Conservation (phyloP, 2,329 filamentous ascomycete genomes). For the Nemania sp. region DNA sequence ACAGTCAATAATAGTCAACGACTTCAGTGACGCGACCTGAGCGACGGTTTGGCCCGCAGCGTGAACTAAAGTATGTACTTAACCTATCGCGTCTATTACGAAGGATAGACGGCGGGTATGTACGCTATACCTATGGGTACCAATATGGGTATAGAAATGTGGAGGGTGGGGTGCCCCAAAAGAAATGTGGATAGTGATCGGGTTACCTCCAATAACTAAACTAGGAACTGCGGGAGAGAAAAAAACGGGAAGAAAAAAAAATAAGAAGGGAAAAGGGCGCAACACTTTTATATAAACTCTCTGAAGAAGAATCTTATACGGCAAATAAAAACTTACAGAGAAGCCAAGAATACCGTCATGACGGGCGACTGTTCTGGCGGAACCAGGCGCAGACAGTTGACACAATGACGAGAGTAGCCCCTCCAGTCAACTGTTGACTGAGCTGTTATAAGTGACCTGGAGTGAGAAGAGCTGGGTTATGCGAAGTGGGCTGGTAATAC, state of each 20-base stretch:
- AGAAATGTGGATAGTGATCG: not conserved
- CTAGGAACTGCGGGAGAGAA: not conserved
- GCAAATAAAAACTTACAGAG: conserved; percentile 47
- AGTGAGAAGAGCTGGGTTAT: not conserved
- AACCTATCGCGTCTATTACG: too few species aligned
- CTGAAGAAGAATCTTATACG: not conserved
- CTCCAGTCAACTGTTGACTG: too few species aligned
- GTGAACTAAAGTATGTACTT: not conserved
- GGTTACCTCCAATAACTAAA: not conserved
- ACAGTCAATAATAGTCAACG: conserved; percentile 4
- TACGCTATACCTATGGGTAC: too few species aligned
- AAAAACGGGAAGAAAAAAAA: not conserved
- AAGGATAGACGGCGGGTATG: too few species aligned
- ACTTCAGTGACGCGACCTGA: not conserved
- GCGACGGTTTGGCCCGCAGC: not conserved
- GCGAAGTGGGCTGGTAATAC: not conserved
- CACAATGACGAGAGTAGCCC: not conserved
- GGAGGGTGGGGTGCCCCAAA: not conserved
- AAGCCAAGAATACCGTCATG: conserved; percentile 58
- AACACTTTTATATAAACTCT: not conserved
- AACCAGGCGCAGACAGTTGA: not conserved
- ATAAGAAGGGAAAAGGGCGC: not conserved
- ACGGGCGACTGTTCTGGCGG: conserved; percentile 32
- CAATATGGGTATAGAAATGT: too few species aligned
- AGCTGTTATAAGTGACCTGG: conserved; percentile 1